Base-by-base conservation (phyloP, 2,329 filamentous ascomycete species). In the Xylariaceae sp. region DNA sequence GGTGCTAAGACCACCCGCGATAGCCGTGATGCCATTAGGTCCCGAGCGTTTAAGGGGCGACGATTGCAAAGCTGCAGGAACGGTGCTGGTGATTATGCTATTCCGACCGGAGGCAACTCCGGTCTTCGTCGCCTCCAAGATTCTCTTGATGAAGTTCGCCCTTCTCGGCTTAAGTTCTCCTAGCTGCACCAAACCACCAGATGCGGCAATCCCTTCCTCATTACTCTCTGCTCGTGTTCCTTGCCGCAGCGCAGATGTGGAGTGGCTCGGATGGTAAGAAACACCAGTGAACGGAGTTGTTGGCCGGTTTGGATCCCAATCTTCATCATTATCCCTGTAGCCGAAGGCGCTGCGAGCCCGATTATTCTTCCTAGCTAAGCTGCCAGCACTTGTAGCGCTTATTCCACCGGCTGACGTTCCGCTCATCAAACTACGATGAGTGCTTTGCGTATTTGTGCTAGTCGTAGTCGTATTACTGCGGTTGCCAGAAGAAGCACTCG, bases 381-480 rank as follows among this genome's bases (percentile, higher is more conserved):
- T 97, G 56, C 92, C 94, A 13, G 94, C 94, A 74, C 94, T 97
- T 13, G 94, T 97, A 54, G 92, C 90, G 73, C 93, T 97, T 74
- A 97, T 91, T 10, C 84, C 93, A 54, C 92, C 87, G 0, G 94
- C 94, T 56, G 94, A 97, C 55, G 85, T 82, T 2, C 93, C 94
- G 72, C 93, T 97, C 93, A 97, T 97, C 49, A 99, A 74, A 68
- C 90, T 97, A 67, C 88, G 85, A 66, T 88, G 86, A 13, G 91
- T 97, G 71, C 85, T 86, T 66, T 89, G 85, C 0, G 89, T 92
- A 64, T 87, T 90, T 47, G 82, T 84, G 64, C 84, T 88, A 60
- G 78, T 79, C 67, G 82, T 82, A 5, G 87, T 89, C 2, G 80
- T 79, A 34, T 79, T 85, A 66, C 88, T 92, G 64, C 87, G 85